Evolutionary conservation across 2,329 filamentous ascomycete species (phyloP).

Genomic region (Pyrenophora tritici-repentis): DNA sequence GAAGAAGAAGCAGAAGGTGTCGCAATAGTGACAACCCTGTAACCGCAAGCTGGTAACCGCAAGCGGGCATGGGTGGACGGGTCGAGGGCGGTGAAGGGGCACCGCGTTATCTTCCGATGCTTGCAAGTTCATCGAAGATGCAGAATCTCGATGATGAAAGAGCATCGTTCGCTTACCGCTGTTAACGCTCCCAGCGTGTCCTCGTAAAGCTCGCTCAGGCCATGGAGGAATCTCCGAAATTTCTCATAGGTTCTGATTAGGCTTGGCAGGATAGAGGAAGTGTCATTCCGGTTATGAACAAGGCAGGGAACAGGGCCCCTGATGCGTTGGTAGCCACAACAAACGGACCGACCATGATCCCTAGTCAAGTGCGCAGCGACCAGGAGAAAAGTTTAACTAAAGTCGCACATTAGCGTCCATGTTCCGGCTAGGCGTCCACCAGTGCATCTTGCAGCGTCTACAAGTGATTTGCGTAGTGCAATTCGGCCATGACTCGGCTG

Average conservation of each 20-base stretch:
- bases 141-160: slow-evolving; percentile 25
- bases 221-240: slow-evolving; percentile 27
- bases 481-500: slow-evolving; percentile 39
- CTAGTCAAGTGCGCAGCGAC: slow-evolving; percentile 21
- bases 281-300: slow-evolving; percentile 22
- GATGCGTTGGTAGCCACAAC: slow-evolving; percentile 21
- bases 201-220: slow-evolving; percentile 2
- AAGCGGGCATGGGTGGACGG: slow-evolving; percentile 13
- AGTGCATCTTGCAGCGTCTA: slow-evolving; percentile 13
- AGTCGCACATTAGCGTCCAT: slow-evolving; percentile 36
- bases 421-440: slow-evolving; percentile 26
- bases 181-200: slow-evolving; percentile 12
- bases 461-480: slow-evolving; percentile 28
- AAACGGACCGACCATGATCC: slow-evolving; percentile 30
- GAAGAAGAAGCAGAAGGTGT: slow-evolving; percentile 67
- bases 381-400: slow-evolving; percentile 29
- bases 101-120: slow-evolving; percentile 24
- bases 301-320: slow-evolving; percentile 16
- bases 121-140: slow-evolving; percentile 26
- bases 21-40: slow-evolving; percentile 30
- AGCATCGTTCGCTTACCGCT: slow-evolving; percentile 20
- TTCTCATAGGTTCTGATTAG: slow-evolving; percentile 21
- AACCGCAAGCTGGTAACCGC: slow-evolving; percentile 2
- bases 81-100: slow-evolving; percentile 27
- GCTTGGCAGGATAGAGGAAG: slow-evolving; percentile 22